Evolutionary conservation across 2,329 filamentous ascomycete species (phyloP).

Genomic region (Stagonosporopsis vannaccii): DNA sequence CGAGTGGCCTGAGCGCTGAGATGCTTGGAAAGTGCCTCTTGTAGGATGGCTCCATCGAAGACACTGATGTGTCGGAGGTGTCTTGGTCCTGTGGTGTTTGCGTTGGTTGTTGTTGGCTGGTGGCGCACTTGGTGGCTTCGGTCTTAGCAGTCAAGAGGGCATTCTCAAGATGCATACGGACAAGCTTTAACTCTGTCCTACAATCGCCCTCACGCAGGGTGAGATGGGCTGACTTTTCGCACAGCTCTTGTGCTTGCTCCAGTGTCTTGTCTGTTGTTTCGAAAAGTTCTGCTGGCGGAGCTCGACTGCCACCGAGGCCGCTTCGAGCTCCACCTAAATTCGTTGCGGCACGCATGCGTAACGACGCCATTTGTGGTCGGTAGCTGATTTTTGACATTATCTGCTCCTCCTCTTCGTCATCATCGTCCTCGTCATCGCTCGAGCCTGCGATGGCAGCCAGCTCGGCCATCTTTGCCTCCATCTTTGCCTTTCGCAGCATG

Average conservation of each 20-base stretch:
- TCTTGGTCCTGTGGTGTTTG: conserved; percentile 23
- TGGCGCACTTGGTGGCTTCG: conserved; percentile 37
- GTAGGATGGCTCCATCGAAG: conserved; percentile 24
- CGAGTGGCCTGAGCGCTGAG: conserved; percentile 10
- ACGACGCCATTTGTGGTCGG: conserved; percentile 43
- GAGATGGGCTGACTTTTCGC: conserved; percentile 87
- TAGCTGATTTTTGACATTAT: conserved; percentile 47
- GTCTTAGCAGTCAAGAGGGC: conserved; percentile 67
- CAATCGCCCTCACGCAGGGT: conserved; percentile 90
- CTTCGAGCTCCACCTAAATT: conserved; percentile 21
- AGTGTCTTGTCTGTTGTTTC: conserved; percentile 80
- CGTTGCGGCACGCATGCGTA: conserved; percentile 36
- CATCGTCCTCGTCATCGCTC: conserved; percentile 36
- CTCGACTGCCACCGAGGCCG: conserved; percentile 15
- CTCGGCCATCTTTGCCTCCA: conserved; percentile 75
- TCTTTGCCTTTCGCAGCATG: conserved; percentile 84
- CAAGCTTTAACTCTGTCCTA: conserved; percentile 74
- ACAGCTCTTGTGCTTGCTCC: conserved; percentile 80
- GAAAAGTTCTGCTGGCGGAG: conserved; percentile 40
- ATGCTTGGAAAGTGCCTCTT: conserved; percentile 26
- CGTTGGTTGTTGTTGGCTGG: conserved; percentile 24
- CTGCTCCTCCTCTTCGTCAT: conserved; percentile 37
- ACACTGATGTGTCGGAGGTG: conserved; percentile 27
- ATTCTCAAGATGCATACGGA: conserved; percentile 69
- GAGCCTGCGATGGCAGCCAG: conserved; percentile 48